These are phyloP conservation scores for Escovopsis sp. DNA, from an alignment of 2,329 filamentous ascomycete genomes.

Conservation along the genomic window DNA sequence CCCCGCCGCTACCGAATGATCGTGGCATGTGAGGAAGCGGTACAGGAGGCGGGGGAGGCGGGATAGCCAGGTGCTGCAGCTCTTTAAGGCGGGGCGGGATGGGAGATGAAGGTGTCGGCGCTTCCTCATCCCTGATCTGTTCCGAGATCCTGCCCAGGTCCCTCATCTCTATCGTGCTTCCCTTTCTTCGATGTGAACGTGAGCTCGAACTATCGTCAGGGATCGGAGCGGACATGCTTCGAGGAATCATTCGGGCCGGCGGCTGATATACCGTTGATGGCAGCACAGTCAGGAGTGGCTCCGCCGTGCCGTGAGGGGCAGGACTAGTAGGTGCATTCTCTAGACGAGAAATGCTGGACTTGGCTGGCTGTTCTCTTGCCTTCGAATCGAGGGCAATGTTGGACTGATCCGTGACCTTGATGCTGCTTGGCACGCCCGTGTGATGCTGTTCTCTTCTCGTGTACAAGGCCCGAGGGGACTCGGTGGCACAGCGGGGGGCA, in stretches of 20 bases:
- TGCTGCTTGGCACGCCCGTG: too few relatives aligned
- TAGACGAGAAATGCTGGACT: too few relatives aligned
- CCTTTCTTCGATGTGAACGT: slow-evolving; percentile 19
- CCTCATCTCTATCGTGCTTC: slow-evolving; percentile 22
- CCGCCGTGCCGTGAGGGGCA: not conserved
- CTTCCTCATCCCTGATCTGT: slow-evolving; percentile 35
- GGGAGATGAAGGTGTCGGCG: slow-evolving; percentile 36
- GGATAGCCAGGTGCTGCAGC: slow-evolving; percentile 45
- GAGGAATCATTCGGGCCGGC: slow-evolving; percentile 33
- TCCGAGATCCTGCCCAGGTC: slow-evolving; percentile 34
- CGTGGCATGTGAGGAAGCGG: slow-evolving; percentile 33
- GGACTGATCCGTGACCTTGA: too few relatives aligned
- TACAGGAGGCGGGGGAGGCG: slow-evolving; percentile 47
- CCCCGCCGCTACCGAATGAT: slow-evolving; percentile 27
- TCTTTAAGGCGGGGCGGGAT: slow-evolving; percentile 44
- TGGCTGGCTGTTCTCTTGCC: too few relatives aligned
- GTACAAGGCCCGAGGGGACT: slow-evolving; percentile 39
- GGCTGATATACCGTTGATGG: slow-evolving; percentile 48
- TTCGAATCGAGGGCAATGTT: too few relatives aligned
- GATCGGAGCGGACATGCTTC: slow-evolving; percentile 47
- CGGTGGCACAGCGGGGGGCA: slow-evolving; percentile 45
- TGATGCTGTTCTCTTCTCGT: slow-evolving; percentile 18
- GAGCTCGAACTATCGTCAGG: slow-evolving; percentile 22
- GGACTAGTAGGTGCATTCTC: too few relatives aligned
- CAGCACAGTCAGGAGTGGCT: slow-evolving; percentile 30